These are phyloP conservation scores for Schizochytrium sp. DNA, from an alignment of 108 stramenopile genomes.

Conservation along the genomic window DNA sequence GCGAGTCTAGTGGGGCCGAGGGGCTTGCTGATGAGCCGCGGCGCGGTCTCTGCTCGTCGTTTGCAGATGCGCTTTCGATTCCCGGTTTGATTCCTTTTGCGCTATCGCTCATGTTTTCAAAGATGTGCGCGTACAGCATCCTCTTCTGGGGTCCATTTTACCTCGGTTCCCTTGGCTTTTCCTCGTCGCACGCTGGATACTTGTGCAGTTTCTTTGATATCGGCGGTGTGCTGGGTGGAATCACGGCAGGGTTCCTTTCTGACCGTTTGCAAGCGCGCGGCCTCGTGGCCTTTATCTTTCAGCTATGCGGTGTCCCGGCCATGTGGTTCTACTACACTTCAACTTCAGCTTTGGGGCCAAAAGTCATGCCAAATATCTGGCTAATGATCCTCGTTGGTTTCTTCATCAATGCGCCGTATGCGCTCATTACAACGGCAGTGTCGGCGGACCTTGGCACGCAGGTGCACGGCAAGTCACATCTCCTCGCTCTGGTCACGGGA, in stretches of 20 bases:
- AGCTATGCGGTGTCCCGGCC: background rate
- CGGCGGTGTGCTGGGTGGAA: background rate
- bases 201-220: conserved; percentile 2
- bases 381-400: background rate
- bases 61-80: background rate
- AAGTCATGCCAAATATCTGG: background rate
- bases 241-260: background rate
- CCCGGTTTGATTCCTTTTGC: background rate
- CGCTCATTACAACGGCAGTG: background rate
- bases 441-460: background rate
- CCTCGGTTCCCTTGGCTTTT: background rate
- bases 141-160: background rate
- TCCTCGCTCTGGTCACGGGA: background rate
- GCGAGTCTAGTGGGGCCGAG: background rate
- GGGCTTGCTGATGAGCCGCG: background rate
- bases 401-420: conserved; percentile 18
- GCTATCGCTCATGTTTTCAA: background rate
- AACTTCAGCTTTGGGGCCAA: background rate
- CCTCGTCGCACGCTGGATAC: background rate
- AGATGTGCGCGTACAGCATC: conserved; percentile 6
- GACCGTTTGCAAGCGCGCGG: background rate
- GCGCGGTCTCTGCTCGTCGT: background rate
- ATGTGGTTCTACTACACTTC: background rate
- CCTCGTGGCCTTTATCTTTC: conserved; percentile 6
- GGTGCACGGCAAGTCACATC: background rate